Conservation (phyloP, 257 asterid genomes). For the Nicotiana tabacum region DNA sequence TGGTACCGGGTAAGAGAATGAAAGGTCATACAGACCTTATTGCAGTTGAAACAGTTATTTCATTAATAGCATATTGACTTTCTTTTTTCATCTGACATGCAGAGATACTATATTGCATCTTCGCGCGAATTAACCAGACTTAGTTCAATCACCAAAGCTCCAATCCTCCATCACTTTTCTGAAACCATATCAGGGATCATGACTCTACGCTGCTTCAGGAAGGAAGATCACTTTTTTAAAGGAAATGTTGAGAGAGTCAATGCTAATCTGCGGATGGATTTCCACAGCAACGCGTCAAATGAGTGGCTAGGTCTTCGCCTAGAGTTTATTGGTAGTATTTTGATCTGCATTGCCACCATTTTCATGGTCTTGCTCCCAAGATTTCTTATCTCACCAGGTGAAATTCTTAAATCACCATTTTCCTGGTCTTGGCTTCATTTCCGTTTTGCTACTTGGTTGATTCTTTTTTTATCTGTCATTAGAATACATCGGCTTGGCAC, state of each 20-base stretch:
- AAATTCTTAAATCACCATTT: neutral
- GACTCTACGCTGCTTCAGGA: constrained; percentile 65
- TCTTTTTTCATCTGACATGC: constrained; percentile 8
- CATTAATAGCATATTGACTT: neutral
- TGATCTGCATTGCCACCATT: constrained; percentile 42
- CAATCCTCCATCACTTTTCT: constrained; percentile 72
- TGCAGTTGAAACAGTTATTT: neutral
- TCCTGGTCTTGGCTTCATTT: too few species aligned
- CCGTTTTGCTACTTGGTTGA: neutral
- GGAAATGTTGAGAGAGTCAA: constrained; percentile 50
- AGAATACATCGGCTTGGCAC: constrained; percentile 63
- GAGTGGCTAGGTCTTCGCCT: constrained; percentile 84
- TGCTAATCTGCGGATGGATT: constrained; percentile 48
- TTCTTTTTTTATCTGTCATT: neutral
- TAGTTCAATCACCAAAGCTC: constrained; percentile 58
- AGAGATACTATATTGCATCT: constrained; percentile 59
- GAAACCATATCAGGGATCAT: constrained; percentile 61
- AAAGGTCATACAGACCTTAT: neutral
- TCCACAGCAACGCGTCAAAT: constrained; percentile 59
- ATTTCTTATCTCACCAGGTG: constrained; percentile 55
- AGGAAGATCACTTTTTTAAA: constrained; percentile 41
- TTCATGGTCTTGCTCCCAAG: constrained; percentile 58
- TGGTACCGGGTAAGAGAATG: constrained; percentile 60
- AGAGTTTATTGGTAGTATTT: constrained; percentile 59
- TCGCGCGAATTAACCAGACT: constrained; percentile 77